Conservation (phyloP, 495 filamentous ascomycete genomes). For the Aspergillus kassunensis region DNA sequence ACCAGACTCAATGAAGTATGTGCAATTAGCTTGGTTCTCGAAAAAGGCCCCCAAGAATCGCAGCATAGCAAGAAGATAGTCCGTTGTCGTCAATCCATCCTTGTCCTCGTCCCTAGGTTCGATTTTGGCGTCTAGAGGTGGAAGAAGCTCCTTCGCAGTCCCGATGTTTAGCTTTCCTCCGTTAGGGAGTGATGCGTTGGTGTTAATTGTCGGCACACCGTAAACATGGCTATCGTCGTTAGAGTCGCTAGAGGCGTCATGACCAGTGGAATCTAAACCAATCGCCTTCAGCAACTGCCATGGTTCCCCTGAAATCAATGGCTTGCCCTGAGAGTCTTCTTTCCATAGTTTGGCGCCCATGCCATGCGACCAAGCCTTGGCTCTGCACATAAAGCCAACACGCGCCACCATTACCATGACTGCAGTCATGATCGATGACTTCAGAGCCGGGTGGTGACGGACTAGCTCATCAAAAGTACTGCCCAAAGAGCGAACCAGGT, state of each 20-base stretch:
- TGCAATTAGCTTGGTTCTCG: constrained; percentile 68
- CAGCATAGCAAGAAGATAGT: constrained; percentile 70
- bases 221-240: constrained; percentile 28
- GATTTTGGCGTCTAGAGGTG: constrained; percentile 24
- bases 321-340: constrained; percentile 40
- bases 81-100: constrained; percentile 48
- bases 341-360: constrained; percentile 78
- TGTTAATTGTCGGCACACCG: constrained; percentile 32
- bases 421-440: constrained; percentile 70
- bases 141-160: constrained; percentile 28
- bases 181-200: constrained; percentile 30
- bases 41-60: constrained; percentile 78
- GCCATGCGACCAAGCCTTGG: constrained; percentile 60
- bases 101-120: constrained; percentile 47
- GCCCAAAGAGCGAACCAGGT: constrained; percentile 56
- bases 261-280: constrained; percentile 19
- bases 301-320: constrained; percentile 26
- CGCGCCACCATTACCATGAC: constrained; percentile 80
- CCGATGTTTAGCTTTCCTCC: constrained; percentile 35
- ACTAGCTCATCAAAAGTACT: constrained; percentile 89
- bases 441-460: constrained; percentile 84
- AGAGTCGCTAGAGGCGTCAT: constrained; percentile 25
- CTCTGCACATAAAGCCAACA: constrained; percentile 64
- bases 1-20: constrained; percentile 68
- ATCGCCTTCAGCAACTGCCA: constrained; percentile 35